phyloP scores from a whole-genome alignment of 495 filamentous ascomycete genomes.

The Neurospora intermedia region DNA sequence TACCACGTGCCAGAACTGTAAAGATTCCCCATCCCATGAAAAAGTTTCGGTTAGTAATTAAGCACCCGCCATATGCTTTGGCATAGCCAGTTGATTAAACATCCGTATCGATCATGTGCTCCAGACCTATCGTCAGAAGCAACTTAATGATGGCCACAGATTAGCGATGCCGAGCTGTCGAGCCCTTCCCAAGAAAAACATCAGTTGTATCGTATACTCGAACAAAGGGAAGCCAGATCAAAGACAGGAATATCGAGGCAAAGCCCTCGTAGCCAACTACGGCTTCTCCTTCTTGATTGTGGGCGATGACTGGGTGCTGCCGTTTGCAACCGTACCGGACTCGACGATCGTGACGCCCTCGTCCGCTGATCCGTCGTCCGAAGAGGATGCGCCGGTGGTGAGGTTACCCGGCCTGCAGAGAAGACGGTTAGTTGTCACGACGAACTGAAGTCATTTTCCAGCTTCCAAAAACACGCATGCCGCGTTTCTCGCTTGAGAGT shows the following conservation, averaged over 20 bases:
- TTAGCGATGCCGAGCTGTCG: conserved; percentile 14
- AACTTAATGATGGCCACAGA: conserved; percentile 20
- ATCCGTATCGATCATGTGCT: conserved; percentile 19
- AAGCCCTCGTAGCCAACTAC: conserved; percentile 8
- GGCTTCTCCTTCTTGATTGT: conserved; percentile 34
- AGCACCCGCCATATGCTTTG: background rate
- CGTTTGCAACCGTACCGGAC: conserved; percentile 37
- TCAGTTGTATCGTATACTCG: conserved; percentile 9
- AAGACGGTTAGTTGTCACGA: conserved; percentile 17
- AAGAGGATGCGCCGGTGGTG: conserved; percentile 19
- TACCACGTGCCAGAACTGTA: conserved; percentile 16
- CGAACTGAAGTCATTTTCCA: conserved; percentile 3
- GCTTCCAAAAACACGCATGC: background rate
- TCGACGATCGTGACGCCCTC: conserved; percentile 42
- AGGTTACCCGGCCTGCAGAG: conserved; percentile 17
- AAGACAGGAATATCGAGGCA: background rate
- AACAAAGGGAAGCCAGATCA: conserved; percentile 4
- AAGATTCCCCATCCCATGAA: conserved; percentile 13
- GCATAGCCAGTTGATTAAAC: background rate
- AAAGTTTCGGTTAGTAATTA: background rate
- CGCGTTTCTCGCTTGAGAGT: background rate
- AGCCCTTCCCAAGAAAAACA: conserved; percentile 6
- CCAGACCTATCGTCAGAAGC: conserved; percentile 8
- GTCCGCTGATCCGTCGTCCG: conserved; percentile 33
- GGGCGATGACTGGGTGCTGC: conserved; percentile 40